phyloP scores from a whole-genome alignment of 2,329 filamentous ascomycete genomes.

The Talaromyces sp. region DNA sequence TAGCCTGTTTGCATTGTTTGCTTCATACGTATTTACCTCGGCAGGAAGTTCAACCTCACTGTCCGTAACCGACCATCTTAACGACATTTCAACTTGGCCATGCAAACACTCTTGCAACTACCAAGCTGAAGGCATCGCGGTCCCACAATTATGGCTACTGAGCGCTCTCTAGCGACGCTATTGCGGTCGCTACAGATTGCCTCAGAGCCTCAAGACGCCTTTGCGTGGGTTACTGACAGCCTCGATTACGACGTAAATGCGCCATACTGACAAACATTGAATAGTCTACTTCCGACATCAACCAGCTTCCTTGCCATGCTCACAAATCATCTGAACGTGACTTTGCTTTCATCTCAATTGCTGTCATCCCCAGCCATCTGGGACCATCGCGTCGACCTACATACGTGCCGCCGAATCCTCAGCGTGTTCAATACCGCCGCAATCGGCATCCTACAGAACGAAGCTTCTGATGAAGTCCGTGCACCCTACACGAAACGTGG shows the following conservation, averaged over 20 bases:
- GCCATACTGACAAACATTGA: conserved; percentile 20
- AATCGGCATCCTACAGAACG: conserved; percentile 51
- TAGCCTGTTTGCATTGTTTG: background rate
- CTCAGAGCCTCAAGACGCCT: conserved; percentile 57
- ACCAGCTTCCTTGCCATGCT: conserved; percentile 48
- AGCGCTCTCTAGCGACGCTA: conserved; percentile 58
- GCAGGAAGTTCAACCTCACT: background rate
- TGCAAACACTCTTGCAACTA: background rate
- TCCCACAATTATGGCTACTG: conserved; percentile 50
- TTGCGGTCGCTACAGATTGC: conserved; percentile 59
- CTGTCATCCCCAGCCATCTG: conserved; percentile 58
- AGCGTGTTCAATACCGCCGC: conserved; percentile 61
- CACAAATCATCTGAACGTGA: conserved; percentile 60
- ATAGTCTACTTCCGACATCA: conserved; percentile 49
- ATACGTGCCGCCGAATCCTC: conserved; percentile 54
- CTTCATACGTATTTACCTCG: background rate
- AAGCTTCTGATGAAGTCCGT: conserved; percentile 34
- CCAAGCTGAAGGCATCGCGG: background rate
- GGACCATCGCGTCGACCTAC: conserved; percentile 52
- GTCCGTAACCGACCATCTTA: background rate
- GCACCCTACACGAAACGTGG: conserved; percentile 45
- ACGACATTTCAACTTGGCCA: background rate
- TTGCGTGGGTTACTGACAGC: conserved; percentile 43
- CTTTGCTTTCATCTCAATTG: conserved; percentile 57
- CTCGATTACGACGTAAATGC: conserved; percentile 2